Base-by-base conservation (phyloP, 1,139 yeast genomes). In the Lodderomyces metapsilosis region DNA sequence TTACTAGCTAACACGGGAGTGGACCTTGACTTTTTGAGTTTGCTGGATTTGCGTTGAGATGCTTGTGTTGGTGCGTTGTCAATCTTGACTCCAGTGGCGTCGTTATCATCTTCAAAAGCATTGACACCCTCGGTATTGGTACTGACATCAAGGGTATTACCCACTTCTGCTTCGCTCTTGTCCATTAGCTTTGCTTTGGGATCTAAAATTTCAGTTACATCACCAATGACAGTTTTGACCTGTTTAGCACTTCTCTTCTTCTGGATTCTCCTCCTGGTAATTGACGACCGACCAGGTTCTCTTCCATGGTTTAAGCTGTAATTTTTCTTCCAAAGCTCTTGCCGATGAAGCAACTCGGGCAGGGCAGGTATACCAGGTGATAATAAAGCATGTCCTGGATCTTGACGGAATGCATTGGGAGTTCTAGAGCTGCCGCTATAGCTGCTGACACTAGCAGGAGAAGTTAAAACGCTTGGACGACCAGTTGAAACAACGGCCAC, bases 401-500 rank as follows among this genome's bases (percentile, higher is more conserved):
- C 25, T 21, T 33, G 36, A 11, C 36, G 36, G 6, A 33, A 20
- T 10, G 15, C 18, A 10, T 28, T 28, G 32, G 32, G 18, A 28
- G 18, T 15, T 16, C 9, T 28, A 3, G 32, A n/a, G n/a, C n/a
- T n/a, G 32, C 5, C 32, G 7, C n/a, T n/a, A 28, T 10, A 15
- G 11, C 32, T 28, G 18, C 18, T 10, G 10, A 18, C 32, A 15
- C 32, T 28, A 15, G 32, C 15, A 15, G 32, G 32, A 15, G 32
- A 15, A 4, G 32, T 9, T 18, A 28, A 15, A 28, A 28, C 32
- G 36, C 32, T 39, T 11, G 36, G 38, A 15, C 42, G 32, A 13
- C 34, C 41, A 36, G 35, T 39, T 10, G 47, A 38, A 18, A 52
- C 35, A 28, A 28, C 32, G n/a, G 32, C 32, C 32, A 28, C 7